Base-by-base conservation (phyloP, 1,284 basidiomycete genomes). In the Marasmius sp. region DNA sequence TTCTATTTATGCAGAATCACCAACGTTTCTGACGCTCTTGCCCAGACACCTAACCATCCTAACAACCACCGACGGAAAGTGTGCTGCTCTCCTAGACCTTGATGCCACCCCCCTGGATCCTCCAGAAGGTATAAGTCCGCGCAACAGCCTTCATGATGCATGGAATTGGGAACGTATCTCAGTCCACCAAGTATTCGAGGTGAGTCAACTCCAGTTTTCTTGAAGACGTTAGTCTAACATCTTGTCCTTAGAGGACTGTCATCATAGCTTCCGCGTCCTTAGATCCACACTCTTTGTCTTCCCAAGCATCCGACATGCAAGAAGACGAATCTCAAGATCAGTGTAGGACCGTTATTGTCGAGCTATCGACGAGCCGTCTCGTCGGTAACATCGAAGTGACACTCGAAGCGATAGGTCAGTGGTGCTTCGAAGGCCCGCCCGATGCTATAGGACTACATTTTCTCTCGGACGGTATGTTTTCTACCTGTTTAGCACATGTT, bases 151-250 rank as follows among this genome's bases (percentile, higher is more conserved):
- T 51, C 76, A 78, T 47, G 76, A 77, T 22, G 67, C 75, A 9
- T 87, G 85, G 83, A 62, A 71, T 11, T 88, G 86, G 86, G 74
- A 71, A 38, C 69, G 73, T 43, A 67, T 87, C 33, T 74, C 79
- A 36, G 69, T 78, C 1, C 71, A 77, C 41, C 67, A 72, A 48
- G 61, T 76, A 34, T 78, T 75, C 67, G 82, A 85, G 77, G 86
- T 85, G 70, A 65, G 38, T 33, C 41, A n/a, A 43, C 38, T 45
- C 50, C 51, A 22, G 41, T 51, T 50, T 45, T 50, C 27, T 33
- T 45, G 39, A 49, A 33, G 61, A 49, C 22, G 45, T 53, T 16
- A 61, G 59, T 66, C 49, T 63, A 37, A 51, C 60, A 37, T 14
- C 49, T 16, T 22, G 14, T 54, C 61, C 10, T 11, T 41, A 81